Evolutionary conservation across 495 filamentous ascomycete genomes (phyloP).

Genomic region (Podospora pseudoanserina): DNA sequence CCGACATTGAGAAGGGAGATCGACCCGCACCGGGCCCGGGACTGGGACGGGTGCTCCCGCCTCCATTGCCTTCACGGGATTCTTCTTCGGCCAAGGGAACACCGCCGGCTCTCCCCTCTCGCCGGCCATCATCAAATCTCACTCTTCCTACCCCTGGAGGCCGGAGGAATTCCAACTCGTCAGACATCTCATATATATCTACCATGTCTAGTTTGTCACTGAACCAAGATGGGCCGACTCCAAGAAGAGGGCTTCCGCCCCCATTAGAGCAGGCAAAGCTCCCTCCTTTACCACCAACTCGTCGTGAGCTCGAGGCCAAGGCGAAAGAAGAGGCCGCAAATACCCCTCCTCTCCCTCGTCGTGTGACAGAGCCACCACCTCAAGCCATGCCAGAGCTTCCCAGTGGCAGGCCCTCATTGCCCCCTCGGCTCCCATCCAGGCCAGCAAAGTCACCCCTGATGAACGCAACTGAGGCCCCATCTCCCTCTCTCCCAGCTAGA

Average conservation of each 20-base stretch:
- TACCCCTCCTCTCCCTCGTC: slow-evolving; percentile 23
- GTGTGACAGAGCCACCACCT: slow-evolving; percentile 31
- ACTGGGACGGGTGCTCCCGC: slow-evolving; percentile 29
- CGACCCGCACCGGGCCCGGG: slow-evolving; percentile 5
- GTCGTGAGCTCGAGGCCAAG: slow-evolving; percentile 45
- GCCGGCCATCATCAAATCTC: slow-evolving; percentile 35
- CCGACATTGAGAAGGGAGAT: slow-evolving; percentile 18
- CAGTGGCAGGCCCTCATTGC: slow-evolving; percentile 26
- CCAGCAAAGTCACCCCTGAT: slow-evolving; percentile 28
- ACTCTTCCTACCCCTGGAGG: slow-evolving; percentile 9
- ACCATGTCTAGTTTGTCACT: slow-evolving; percentile 42
- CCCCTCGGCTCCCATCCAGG: slow-evolving; percentile 44
- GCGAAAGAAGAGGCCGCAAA: slow-evolving; percentile 34
- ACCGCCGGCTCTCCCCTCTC: slow-evolving; percentile 41
- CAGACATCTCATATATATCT: slow-evolving; percentile 44
- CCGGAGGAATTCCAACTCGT: slow-evolving; percentile 46
- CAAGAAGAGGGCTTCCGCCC: slow-evolving; percentile 43
- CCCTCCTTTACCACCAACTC: slow-evolving; percentile 46
- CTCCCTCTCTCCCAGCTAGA: slow-evolving; percentile 32
- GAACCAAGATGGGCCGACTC: slow-evolving; percentile 24
- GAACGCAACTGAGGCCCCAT: slow-evolving; percentile 14
- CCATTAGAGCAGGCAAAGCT: slow-evolving; percentile 48
- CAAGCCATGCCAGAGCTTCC: neutral
- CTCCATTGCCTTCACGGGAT: slow-evolving; percentile 40
- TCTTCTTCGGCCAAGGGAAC: slow-evolving; percentile 24